Evolutionary conservation across 163 green algal genomes (phyloP).

Genomic region (Coccomyxa subellipsoidea): DNA sequence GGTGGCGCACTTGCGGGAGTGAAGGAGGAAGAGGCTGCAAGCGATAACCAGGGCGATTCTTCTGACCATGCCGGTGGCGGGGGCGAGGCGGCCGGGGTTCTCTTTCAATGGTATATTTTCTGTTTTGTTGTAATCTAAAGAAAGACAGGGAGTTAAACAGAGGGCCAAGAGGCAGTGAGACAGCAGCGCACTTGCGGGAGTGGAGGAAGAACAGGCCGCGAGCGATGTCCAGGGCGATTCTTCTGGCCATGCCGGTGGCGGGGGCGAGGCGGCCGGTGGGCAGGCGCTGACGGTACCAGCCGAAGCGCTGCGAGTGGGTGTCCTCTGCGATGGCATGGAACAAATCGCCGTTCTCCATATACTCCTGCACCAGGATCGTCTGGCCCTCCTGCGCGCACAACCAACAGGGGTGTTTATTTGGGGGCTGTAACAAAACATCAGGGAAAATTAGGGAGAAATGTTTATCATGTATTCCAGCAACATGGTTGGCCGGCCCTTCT

Average conservation of each 20-base stretch:
- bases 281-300: constrained; percentile 21
- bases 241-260: constrained; percentile 10
- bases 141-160: too few species aligned
- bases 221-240: constrained; percentile 26
- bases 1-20: constrained; percentile 16
- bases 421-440: too few species aligned
- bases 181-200: constrained; percentile 21
- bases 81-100: too few species aligned
- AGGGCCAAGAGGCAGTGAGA: too few species aligned
- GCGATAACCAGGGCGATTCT: not conserved
- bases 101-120: too few species aligned
- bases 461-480: too few species aligned
- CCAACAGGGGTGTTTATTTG: too few species aligned
- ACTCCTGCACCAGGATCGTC: constrained; percentile 39
- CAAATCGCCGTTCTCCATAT: constrained; percentile 34
- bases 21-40: not conserved
- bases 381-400: constrained; percentile 13
- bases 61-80: too few species aligned
- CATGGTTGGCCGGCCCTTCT: too few species aligned
- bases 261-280: constrained; percentile 4
- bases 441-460: too few species aligned
- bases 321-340: constrained; percentile 27
- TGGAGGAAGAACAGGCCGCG: constrained; percentile 33
- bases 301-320: constrained; percentile 6
- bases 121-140: too few species aligned